Conservation (phyloP, 2,329 filamentous ascomycete species). For the Sclerotinia minor region DNA sequence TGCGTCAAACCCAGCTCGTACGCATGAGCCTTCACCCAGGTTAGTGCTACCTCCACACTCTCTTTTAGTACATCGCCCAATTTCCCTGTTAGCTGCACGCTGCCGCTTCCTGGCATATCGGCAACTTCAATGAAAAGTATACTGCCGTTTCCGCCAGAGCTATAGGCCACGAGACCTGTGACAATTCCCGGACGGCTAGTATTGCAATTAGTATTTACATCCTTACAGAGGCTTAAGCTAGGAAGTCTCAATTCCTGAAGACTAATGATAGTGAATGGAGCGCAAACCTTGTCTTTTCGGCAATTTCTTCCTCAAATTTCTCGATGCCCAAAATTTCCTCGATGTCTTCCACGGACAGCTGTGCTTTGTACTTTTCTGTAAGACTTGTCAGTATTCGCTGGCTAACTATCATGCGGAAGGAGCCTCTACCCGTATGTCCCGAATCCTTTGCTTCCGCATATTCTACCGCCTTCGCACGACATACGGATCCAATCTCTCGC, state of each 20-base stretch:
- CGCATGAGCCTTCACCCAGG: constrained; percentile 96
- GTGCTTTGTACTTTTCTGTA: constrained; percentile 66
- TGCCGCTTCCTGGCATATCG: constrained; percentile 91
- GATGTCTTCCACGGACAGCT: constrained; percentile 75
- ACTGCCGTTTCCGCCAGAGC: constrained; percentile 85
- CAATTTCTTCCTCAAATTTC: constrained; percentile 92
- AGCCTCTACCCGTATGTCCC: constrained; percentile 46
- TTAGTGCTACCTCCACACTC: constrained; percentile 91
- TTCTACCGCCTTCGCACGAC: constrained; percentile 91
- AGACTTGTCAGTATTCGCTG: constrained; percentile 22
- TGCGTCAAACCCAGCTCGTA: constrained; percentile 84
- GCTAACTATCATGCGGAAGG: not conserved
- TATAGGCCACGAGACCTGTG: constrained; percentile 93
- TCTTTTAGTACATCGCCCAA: constrained; percentile 96
- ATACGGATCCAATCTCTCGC: constrained; percentile 91
- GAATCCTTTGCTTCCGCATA: constrained; percentile 86
- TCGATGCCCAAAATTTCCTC: constrained; percentile 92
- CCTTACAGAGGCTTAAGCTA: constrained; percentile 24
- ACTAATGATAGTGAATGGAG: not conserved
- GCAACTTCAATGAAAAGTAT: constrained; percentile 98
- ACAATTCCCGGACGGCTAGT: constrained; percentile 80
- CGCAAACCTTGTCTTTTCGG: constrained; percentile 65
- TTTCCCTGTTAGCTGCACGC: constrained; percentile 93
- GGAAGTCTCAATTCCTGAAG: constrained; percentile 28
- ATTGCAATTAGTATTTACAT: constrained; percentile 32